These are phyloP conservation scores for Thalassiosira mediterranea DNA, from an alignment of 352 stramenopile genomes.

Conservation along the genomic window DNA sequence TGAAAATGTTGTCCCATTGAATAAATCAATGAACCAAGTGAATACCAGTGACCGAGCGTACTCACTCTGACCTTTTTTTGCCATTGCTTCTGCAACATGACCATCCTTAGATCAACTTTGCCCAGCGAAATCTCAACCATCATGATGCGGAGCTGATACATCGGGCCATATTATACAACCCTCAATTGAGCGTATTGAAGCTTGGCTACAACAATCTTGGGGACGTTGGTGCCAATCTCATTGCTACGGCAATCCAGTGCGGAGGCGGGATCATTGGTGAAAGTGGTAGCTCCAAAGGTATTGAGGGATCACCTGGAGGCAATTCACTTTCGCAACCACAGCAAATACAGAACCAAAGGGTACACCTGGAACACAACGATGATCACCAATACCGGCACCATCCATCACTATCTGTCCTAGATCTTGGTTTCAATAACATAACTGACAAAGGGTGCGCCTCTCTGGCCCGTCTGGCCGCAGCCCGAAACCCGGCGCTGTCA, in stretches of 20 bases:
- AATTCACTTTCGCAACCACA: conserved; percentile 16
- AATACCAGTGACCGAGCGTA: not conserved
- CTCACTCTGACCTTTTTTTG: not conserved
- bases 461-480: conserved; percentile 61
- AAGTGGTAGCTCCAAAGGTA: not conserved
- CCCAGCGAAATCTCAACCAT: conserved; percentile 59
- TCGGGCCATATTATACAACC: conserved; percentile 63
- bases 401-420: conserved; percentile 64
- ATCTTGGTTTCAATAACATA: conserved; percentile 81
- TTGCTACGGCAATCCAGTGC: conserved; percentile 60
- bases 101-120: conserved; percentile 72
- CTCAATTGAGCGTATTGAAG: conserved; percentile 76
- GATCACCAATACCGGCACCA: conserved; percentile 54
- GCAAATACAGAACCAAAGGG: no score
- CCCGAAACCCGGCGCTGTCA: conserved; percentile 61
- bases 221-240: conserved; percentile 63
- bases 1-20: not conserved
- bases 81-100: not conserved
- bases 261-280: conserved; percentile 24
- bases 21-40: not conserved
- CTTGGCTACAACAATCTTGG: conserved; percentile 80
- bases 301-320: not conserved
- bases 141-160: conserved; percentile 62
- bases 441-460: conserved; percentile 71
- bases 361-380: no score